Conservation (phyloP, 2,329 filamentous ascomycete species). For the Eutypa lata region DNA sequence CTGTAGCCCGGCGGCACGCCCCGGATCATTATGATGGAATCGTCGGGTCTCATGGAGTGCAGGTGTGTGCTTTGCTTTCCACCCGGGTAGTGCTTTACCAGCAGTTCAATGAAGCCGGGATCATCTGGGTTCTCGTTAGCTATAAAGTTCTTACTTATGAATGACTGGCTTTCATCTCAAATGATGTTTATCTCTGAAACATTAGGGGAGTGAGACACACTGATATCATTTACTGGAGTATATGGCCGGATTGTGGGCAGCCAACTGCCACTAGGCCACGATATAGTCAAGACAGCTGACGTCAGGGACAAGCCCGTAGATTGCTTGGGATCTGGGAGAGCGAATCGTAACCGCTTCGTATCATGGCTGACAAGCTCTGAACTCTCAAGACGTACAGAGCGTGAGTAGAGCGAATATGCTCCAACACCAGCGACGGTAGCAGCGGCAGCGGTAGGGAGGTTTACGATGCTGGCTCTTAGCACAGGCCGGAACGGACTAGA, state of each 20-base stretch:
- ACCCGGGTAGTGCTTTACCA: conserved; percentile 66
- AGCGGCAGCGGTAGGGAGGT: not conserved
- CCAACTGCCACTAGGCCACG: conserved; percentile 55
- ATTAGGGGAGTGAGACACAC: no score
- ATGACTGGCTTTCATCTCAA: no score
- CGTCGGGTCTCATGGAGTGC: conserved; percentile 62
- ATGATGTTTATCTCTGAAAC: no score
- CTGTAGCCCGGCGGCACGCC: conserved; percentile 50
- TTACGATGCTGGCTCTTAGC: not conserved
- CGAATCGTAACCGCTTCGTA: conserved; percentile 56
- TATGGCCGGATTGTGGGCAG: conserved; percentile 63
- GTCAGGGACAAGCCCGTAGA: conserved; percentile 48
- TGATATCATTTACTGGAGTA: conserved; percentile 56
- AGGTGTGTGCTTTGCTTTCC: conserved; percentile 64
- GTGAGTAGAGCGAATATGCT: not conserved
- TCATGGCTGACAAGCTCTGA: conserved; percentile 55
- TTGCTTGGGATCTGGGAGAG: conserved; percentile 44
- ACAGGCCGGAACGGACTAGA: not conserved
- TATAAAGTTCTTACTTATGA: no score
- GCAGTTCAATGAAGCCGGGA: conserved; percentile 57
- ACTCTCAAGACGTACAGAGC: conserved; percentile 38
- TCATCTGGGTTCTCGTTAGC: conserved; percentile 39
- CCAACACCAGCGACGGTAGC: not conserved
- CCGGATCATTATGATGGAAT: conserved; percentile 55
- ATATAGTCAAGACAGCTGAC: conserved; percentile 57